These are phyloP conservation scores for Heteromeles arbutifolia DNA, from an alignment of 306 rosid species.

Conservation along the genomic window DNA sequence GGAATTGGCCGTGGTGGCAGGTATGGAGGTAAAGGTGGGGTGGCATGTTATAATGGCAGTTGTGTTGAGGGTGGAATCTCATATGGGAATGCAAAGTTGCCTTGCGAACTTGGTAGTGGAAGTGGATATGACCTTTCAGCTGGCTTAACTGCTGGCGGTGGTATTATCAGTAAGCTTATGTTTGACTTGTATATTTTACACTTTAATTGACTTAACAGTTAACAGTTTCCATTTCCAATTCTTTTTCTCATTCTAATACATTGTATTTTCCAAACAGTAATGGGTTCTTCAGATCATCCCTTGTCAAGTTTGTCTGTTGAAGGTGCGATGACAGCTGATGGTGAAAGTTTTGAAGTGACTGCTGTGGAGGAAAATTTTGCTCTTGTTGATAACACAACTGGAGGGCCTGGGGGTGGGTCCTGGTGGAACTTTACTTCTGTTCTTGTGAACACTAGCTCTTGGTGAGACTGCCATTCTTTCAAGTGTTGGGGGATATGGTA, in stretches of 20 bases:
- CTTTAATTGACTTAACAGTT: background rate
- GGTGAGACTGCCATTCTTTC: conserved; percentile 77
- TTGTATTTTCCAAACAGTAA: conserved; percentile 46
- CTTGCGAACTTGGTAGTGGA: conserved; percentile 99
- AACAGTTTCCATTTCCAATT: background rate
- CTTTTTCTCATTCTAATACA: background rate
- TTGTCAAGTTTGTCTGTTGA: conserved; percentile 71
- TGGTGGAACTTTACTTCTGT: conserved; percentile 84
- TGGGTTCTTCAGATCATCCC: conserved; percentile 88
- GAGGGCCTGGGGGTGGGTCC: conserved; percentile 95
- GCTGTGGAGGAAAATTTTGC: conserved; percentile 17
- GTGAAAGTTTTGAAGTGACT: conserved; percentile 54
- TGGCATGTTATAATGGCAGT: conserved; percentile 40
- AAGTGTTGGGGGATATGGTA: conserved; percentile 74
- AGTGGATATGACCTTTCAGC: conserved; percentile 62
- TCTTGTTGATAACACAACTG: conserved; percentile 32
- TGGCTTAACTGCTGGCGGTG: conserved; percentile 82
- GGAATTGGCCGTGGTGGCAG: conserved; percentile 97
- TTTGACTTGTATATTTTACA: background rate
- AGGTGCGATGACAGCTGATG: conserved; percentile 72
- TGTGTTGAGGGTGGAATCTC: conserved; percentile 73
- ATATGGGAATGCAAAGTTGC: conserved; percentile 71
- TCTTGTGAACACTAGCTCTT: conserved; percentile 58
- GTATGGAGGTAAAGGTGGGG: conserved; percentile 94
- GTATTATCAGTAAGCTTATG: conserved; percentile 69